phyloP scores from a whole-genome alignment of 2,329 filamentous ascomycete species.

The Apiospora koreana region DNA sequence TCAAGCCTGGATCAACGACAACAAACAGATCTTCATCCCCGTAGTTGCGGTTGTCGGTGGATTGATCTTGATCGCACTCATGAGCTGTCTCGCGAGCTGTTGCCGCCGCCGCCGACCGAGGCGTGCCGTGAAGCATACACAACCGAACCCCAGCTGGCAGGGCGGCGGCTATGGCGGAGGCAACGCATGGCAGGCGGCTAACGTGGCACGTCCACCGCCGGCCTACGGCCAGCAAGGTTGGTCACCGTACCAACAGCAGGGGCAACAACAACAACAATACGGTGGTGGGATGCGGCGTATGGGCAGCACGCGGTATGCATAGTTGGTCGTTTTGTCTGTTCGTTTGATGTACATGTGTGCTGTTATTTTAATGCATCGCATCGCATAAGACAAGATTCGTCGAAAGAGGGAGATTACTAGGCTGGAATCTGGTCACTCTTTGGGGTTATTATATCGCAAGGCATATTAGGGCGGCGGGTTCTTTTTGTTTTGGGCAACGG shows the following conservation, averaged over 20 bases:
- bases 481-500: background rate
- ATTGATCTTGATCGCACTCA: conserved; percentile 68
- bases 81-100: conserved; percentile 65
- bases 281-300: background rate
- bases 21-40: conserved; percentile 83
- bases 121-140: conserved; percentile 26
- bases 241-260: conserved; percentile 2
- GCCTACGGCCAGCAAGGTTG: background rate
- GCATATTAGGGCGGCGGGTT: background rate
- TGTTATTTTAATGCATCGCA: background rate
- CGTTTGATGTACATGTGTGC: background rate
- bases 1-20: conserved; percentile 70
- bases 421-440: conserved; percentile 12
- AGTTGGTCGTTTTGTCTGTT: background rate
- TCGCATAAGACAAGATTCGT: background rate
- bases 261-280: background rate
- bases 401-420: conserved; percentile 9
- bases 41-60: conserved; percentile 71
- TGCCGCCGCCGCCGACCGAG: conserved; percentile 45
- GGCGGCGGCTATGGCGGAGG: conserved; percentile 8
- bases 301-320: background rate
- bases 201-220: conserved; percentile 5
- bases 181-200: conserved; percentile 13
- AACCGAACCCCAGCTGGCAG: conserved; percentile 29
- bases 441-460: background rate